Evolutionary conservation across 2,329 filamentous ascomycete species (phyloP).

Genomic region (Fusarium transvaalense): DNA sequence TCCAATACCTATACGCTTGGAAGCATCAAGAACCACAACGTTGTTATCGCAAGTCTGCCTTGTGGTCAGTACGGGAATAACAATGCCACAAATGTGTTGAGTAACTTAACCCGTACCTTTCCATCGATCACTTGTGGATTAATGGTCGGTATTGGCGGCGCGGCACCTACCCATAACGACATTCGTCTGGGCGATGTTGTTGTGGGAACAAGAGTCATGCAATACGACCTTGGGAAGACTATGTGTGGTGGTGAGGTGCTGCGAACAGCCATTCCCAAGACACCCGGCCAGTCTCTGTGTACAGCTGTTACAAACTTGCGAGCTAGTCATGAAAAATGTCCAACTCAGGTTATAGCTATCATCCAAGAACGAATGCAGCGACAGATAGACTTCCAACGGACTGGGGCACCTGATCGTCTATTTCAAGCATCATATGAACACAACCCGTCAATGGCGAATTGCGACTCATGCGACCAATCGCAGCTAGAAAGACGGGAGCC

Average conservation of each 20-base stretch:
- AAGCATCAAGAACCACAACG: background rate
- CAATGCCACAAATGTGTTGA: background rate
- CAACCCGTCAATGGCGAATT: background rate
- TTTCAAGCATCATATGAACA: background rate
- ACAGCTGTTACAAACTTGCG: background rate
- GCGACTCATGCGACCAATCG: background rate
- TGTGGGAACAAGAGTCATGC: background rate
- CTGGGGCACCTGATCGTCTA: background rate
- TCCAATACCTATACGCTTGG: constrained; percentile 19
- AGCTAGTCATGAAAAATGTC: background rate
- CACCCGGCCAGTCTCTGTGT: background rate
- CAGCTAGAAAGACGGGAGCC: background rate
- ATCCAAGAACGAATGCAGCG: background rate
- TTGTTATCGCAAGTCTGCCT: background rate
- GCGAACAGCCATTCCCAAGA: background rate
- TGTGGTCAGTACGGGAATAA: background rate
- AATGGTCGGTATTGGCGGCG: background rate
- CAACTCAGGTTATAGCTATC: background rate
- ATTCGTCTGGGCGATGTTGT: background rate
- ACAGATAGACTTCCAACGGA: background rate
- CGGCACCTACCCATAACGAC: background rate
- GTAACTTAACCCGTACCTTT: background rate
- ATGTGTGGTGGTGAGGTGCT: background rate
- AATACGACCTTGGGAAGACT: background rate
- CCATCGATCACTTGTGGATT: background rate